Percentiles rank a stretch among this genome's conserved stretches.
These are phyloP conservation scores for Cucurbita argyrosperma DNA, from an alignment of 306 rosid species.

Conservation along the genomic window DNA sequence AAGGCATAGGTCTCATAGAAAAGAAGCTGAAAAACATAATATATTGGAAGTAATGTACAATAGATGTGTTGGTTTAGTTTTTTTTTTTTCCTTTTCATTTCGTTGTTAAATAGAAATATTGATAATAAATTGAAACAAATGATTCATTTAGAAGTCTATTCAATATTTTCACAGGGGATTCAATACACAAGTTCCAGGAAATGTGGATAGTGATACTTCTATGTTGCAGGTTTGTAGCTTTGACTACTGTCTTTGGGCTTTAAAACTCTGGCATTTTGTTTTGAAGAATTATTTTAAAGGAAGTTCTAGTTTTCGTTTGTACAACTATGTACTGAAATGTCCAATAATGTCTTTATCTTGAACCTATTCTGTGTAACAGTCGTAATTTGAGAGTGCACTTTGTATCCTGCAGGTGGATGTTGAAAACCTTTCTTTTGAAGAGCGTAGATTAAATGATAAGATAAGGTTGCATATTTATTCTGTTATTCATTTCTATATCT, in stretches of 20 bases:
- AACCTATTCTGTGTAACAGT: not conserved
- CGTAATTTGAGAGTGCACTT: conserved; percentile 16
- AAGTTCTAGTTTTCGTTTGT: not conserved
- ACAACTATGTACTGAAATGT: not conserved
- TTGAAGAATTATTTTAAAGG: not conserved
- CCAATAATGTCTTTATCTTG: not conserved
- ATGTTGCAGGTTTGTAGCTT: conserved; percentile 42
- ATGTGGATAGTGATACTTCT: conserved; percentile 52
- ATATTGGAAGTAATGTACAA: conserved; percentile 77
- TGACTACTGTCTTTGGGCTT: not conserved
- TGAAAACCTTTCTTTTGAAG: conserved; percentile 62
- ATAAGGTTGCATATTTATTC: conserved; percentile 47
- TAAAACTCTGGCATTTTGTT: not conserved
- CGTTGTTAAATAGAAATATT: conserved; percentile 4
- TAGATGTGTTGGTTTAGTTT: conserved; percentile 1
- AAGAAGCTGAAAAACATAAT: conserved; percentile 88
- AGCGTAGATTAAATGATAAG: conserved; percentile 62
- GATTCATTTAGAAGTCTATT: conserved; percentile 20
- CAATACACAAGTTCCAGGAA: conserved; percentile 57
- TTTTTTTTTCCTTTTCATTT: not conserved
- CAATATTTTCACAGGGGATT: conserved; percentile 56
- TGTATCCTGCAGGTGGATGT: conserved; percentile 73
- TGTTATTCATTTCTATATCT: conserved; percentile 4
- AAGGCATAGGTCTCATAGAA: conserved; percentile 98
- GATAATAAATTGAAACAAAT: conserved; percentile 3